Evolutionary conservation across 1,284 basidiomycete species (phyloP), one percentile per base, ranked within the genome.

Genomic region (Ustilago esculenta): DNA sequence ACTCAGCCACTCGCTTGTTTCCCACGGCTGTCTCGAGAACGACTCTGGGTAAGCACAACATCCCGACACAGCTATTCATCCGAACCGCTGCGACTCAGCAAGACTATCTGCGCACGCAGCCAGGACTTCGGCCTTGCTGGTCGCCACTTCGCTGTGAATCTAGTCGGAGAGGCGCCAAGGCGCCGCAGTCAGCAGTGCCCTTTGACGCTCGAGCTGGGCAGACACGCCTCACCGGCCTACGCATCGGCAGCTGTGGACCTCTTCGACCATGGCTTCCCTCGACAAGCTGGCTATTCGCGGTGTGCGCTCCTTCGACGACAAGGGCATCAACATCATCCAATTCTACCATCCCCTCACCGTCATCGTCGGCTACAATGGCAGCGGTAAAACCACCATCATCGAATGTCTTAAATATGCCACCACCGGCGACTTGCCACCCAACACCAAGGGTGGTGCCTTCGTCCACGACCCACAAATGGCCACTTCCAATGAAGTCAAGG

Each of bases 361-460:
- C 81, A 98, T 98, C 71, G 94, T 98, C 8, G 96, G 96, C 5
- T 92, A 95, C 85, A 98, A 98, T 84, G 96, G 96, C 14, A 94
- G 92, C 73, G 96, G 96, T 46, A 99, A 99, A 85, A 99, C 96
- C 17, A 98, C 95, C 1, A 92, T 98, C 81, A 98, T 99, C 83
- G 96, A 98, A 85, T 98, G 95, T 83, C 87, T 98, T 81, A 98
- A 98, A 85, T 99, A 98, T 82, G 93, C 93, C 5, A 97, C 95
- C 0, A 98, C 96, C 0, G 96, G 96, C 29, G 94, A 98, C 82
- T 89, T 98, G 73, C 96, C 96, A 0, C 93, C 96, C 0, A 97
- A 97, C 81, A 94, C 94, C 27, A 94, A 95, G 71, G 95, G 95
- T 24, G 96, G 96, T 25, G 96, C 96, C 0, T 99, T 98, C 81